phyloP scores from a whole-genome alignment of 371 early-diverging fungal species.

The Zancudomyces culisetae region DNA sequence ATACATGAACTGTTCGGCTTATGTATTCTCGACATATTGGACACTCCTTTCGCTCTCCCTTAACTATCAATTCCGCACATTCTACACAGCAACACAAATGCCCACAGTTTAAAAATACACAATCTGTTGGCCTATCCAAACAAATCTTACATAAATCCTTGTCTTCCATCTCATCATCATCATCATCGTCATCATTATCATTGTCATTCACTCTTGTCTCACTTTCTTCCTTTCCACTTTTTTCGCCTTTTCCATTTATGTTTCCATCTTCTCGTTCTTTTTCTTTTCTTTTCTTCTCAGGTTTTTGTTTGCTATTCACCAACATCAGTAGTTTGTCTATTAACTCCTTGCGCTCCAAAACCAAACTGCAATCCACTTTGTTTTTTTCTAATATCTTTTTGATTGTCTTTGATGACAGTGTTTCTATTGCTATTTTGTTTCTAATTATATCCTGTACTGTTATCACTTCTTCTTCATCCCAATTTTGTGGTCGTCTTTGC shows the following conservation, averaged over 20 bases:
- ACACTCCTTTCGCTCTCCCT: constrained; percentile 21
- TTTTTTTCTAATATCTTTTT: constrained; percentile 20
- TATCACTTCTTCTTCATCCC: constrained; percentile 10
- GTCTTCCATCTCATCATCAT: constrained; percentile 2
- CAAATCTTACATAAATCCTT: constrained; percentile 28
- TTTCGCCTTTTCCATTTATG: no score
- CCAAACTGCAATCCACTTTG: constrained; percentile 16
- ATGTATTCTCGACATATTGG: constrained; percentile 28
- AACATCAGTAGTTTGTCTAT: constrained; percentile 18
- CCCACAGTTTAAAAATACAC: constrained; percentile 30
- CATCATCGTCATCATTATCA: background rate
- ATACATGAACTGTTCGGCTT: constrained; percentile 18
- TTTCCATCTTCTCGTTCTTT: no score
- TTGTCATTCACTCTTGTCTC: constrained; percentile 9
- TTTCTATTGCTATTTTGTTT: constrained; percentile 7
- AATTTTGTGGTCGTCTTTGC: constrained; percentile 1
- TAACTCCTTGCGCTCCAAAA: constrained; percentile 26
- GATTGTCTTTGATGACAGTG: constrained; percentile 17
- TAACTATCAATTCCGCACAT: constrained; percentile 22
- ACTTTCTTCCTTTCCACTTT: no score
- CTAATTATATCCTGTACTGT: constrained; percentile 14
- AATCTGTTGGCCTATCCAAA: constrained; percentile 23
- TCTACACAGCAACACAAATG: constrained; percentile 28
- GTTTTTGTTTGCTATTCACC: constrained; percentile 15
- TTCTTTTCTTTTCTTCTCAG: no score